phyloP scores from a whole-genome alignment of 2,329 filamentous ascomycete genomes.

The Verticillium nonalfalfae region DNA sequence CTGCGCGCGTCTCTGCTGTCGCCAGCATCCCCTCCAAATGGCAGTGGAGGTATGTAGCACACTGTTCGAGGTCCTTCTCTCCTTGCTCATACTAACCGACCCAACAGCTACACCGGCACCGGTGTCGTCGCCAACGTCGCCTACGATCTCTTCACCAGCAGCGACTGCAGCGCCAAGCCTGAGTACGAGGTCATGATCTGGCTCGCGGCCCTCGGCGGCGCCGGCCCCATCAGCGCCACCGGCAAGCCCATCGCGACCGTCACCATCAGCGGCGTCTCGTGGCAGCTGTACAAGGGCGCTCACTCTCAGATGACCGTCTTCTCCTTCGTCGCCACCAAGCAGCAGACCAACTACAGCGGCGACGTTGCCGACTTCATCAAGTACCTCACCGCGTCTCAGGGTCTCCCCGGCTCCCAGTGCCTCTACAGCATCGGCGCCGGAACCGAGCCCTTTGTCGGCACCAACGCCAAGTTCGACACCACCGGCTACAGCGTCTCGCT shows the following conservation, averaged over 20 bases:
- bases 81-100: neutral
- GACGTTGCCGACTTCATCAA: conserved; percentile 49
- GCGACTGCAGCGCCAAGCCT: conserved; percentile 32
- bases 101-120: conserved; percentile 33
- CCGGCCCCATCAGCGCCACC: conserved; percentile 27
- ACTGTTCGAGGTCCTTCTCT: neutral
- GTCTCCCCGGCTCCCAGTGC: conserved; percentile 41
- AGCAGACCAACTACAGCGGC: conserved; percentile 42
- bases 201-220: conserved; percentile 14
- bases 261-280: conserved; percentile 43
- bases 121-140: conserved; percentile 47
- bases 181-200: conserved; percentile 33
- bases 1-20: conserved; percentile 26
- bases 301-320: conserved; percentile 54
- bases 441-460: conserved; percentile 50
- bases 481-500: conserved; percentile 6
- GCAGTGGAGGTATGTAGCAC: neutral
- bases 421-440: conserved; percentile 46
- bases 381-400: conserved; percentile 41
- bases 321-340: conserved; percentile 34
- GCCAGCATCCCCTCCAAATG: conserved; percentile 23
- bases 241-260: conserved; percentile 47
- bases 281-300: conserved; percentile 48
- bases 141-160: conserved; percentile 52
- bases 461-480: conserved; percentile 21